Percentiles rank a stretch among this genome's conserved stretches.
Evolutionary conservation across 148 eudicot species (phyloP).

Genomic region (Fagopyrum tataricum): DNA sequence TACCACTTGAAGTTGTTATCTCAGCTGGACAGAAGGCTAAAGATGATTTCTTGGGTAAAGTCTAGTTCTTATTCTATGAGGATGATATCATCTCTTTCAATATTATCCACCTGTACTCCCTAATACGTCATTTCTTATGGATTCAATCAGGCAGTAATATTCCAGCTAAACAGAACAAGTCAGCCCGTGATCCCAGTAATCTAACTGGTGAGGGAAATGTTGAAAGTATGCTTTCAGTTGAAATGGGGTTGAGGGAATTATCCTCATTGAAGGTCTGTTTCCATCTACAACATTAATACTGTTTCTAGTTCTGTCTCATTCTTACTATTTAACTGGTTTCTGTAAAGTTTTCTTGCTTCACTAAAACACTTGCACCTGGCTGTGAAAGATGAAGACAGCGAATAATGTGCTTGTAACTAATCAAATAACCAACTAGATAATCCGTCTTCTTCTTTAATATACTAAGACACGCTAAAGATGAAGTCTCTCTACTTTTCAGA

Average conservation of each 20-base stretch:
- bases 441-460: background rate
- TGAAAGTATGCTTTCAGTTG: slow-evolving; percentile 97
- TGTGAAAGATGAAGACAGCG: background rate
- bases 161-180: slow-evolving; percentile 51
- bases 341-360: background rate
- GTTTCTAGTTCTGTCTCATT: background rate
- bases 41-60: slow-evolving; percentile 63
- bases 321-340: background rate
- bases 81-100: slow-evolving; percentile 11
- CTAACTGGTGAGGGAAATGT: slow-evolving; percentile 87
- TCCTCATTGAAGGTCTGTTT: slow-evolving; percentile 81
- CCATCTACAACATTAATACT: background rate
- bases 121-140: background rate
- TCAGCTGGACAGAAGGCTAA: slow-evolving; percentile 98
- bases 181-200: slow-evolving; percentile 64
- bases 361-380: background rate
- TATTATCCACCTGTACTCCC: background rate
- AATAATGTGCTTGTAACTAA: no score
- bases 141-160: slow-evolving; percentile 36
- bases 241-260: slow-evolving; percentile 91
- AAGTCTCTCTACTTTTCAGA: slow-evolving; percentile 29
- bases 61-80: slow-evolving; percentile 25
- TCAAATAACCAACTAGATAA: background rate
- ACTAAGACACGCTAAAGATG: background rate
- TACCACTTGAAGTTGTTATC: slow-evolving; percentile 89